A percentile compares a stretch with the other conserved stretches of the same genome.
phyloP scores from a whole-genome alignment of 2,329 filamentous ascomycete genomes.

The Fusarium sp. region DNA sequence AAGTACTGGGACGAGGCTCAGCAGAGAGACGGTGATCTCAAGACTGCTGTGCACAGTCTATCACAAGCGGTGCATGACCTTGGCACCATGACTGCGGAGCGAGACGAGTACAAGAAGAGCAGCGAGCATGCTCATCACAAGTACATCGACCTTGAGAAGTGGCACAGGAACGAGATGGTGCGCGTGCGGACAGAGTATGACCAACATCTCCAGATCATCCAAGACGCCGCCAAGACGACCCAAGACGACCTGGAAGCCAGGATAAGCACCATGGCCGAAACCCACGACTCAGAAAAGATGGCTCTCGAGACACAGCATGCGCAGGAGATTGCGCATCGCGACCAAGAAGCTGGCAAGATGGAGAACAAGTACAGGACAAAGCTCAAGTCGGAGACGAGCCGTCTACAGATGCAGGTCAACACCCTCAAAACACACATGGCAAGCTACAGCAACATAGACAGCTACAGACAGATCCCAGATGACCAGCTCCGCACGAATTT shows the following conservation, averaged over 20 bases:
- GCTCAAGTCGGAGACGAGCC: background rate
- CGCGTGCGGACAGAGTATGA: background rate
- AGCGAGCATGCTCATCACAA: background rate
- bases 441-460: slow-evolving; percentile 12
- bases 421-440: slow-evolving; percentile 12
- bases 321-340: background rate
- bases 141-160: background rate
- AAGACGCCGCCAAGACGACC: background rate
- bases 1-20: background rate
- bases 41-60: background rate
- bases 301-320: background rate
- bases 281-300: background rate
- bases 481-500: slow-evolving; percentile 13
- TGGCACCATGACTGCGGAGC: background rate
- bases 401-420: slow-evolving; percentile 1
- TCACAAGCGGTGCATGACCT: background rate
- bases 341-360: background rate
- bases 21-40: background rate
- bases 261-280: background rate
- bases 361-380: background rate
- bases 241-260: background rate
- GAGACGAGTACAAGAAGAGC: slow-evolving; percentile 2
- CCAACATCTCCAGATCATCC: background rate
- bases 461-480: slow-evolving; percentile 10
- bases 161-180: background rate